Evolutionary conservation across 2,329 filamentous ascomycete species (phyloP).

Genomic region (Ceratocystis alfenasii): DNA sequence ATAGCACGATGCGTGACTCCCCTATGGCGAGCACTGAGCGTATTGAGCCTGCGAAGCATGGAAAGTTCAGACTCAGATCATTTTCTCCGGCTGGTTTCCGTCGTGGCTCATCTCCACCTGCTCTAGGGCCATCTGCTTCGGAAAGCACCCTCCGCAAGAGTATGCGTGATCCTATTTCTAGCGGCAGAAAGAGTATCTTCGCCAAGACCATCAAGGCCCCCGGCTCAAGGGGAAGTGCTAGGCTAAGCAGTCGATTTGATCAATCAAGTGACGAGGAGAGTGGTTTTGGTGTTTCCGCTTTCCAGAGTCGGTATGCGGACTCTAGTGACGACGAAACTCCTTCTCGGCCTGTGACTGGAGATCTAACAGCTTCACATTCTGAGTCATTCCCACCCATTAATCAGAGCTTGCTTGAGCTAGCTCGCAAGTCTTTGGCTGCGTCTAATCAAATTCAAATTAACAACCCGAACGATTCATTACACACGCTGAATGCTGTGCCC

Average conservation of each 20-base stretch:
- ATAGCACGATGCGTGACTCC: slow-evolving; percentile 22
- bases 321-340: slow-evolving; percentile 49
- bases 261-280: slow-evolving; percentile 60
- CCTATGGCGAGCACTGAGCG: slow-evolving; percentile 49
- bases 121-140: slow-evolving; percentile 32
- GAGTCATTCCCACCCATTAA: slow-evolving; percentile 10
- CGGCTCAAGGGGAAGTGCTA: slow-evolving; percentile 23
- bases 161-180: slow-evolving; percentile 31
- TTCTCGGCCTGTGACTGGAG: background rate
- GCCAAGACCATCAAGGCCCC: slow-evolving; percentile 30
- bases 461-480: slow-evolving; percentile 24
- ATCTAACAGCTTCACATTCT: background rate
- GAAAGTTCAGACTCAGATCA: slow-evolving; percentile 58
- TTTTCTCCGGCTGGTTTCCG: slow-evolving; percentile 49
- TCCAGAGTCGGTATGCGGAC: slow-evolving; percentile 46
- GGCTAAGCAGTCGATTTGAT: slow-evolving; percentile 44
- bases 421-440: slow-evolving; percentile 9
- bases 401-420: background rate
- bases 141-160: slow-evolving; percentile 34
- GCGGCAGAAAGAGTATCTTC: slow-evolving; percentile 32
- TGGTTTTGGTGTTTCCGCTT: slow-evolving; percentile 5
- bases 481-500: slow-evolving; percentile 16
- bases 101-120: slow-evolving; percentile 37
- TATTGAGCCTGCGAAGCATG: slow-evolving; percentile 32
- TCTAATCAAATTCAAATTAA: slow-evolving; percentile 9